phyloP scores from a whole-genome alignment of 441 rosid genomes.

The Isatis lusitanica region DNA sequence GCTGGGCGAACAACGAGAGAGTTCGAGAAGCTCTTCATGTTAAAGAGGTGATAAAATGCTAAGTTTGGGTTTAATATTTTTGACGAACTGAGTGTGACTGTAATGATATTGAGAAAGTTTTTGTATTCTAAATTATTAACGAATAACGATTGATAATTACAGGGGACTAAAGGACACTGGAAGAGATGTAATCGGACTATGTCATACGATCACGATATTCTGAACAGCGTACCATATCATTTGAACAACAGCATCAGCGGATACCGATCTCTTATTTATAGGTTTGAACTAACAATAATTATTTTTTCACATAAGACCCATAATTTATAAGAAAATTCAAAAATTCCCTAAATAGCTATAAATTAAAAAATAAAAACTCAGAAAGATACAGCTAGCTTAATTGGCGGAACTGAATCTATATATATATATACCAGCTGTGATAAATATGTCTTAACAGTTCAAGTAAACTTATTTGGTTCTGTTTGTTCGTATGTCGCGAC shows the following conservation, averaged over 20 bases:
- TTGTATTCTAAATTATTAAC: neutral
- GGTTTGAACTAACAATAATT: neutral
- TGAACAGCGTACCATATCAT: slow-evolving; percentile 24
- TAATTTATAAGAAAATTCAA: too few species aligned
- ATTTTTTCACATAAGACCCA: too few species aligned
- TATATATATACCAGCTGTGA: too few species aligned
- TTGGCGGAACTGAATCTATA: too few species aligned
- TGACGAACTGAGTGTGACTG: neutral
- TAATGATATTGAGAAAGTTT: neutral
- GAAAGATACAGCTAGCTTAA: too few species aligned
- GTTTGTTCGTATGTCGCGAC: too few species aligned
- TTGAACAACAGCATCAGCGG: slow-evolving; percentile 35
- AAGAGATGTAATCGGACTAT: neutral
- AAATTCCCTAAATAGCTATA: too few species aligned
- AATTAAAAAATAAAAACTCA: too few species aligned
- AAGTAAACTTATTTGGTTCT: too few species aligned
- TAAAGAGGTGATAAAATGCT: slow-evolving; percentile 3
- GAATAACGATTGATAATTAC: neutral
- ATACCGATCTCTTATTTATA: slow-evolving; percentile 47
- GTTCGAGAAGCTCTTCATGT: slow-evolving; percentile 30
- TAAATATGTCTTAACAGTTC: too few species aligned
- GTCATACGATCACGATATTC: neutral
- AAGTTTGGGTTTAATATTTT: neutral
- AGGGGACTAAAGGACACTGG: neutral
- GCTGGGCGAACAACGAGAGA: too few species aligned